Base-by-base conservation (phyloP, 768 basidiomycete species). In the Leccinum ochraceum region DNA sequence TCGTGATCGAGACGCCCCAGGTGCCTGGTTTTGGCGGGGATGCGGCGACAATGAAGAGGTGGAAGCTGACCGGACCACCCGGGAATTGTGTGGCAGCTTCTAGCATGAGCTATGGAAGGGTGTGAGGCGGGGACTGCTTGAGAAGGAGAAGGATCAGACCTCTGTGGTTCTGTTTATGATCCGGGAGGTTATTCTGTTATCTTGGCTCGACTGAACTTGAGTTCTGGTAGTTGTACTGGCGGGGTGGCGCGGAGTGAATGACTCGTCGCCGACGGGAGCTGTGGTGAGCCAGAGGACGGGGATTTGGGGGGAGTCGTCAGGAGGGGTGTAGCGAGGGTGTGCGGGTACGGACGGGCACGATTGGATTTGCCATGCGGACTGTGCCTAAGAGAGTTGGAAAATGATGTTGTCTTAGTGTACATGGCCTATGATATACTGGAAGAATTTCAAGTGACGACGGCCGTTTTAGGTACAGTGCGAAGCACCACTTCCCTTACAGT, bases 1-100 rank as follows among this genome's bases (percentile, higher is more conserved):
- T 73, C 66, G 67, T 69, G 50, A 59, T 57, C 39, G 67, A 63
- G 55, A 58, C 64, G 17, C 60, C 56, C 68, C 70, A 68, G 30
- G 65, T 65, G 67, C 59, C 76, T 24, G 75, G 75, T 4, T 70
- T 63, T 11, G 83, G 83, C 2, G 78, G 55, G 24, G 81, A 81
- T 46, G 80, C 82, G 28, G 84, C 84, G 13, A 86, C 77, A 58
- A 87, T 75, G 58, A 86, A 76, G 30, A 86, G 75, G 68, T 87
- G 84, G 4, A 79, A 75, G 49, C 75, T 76, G 54, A 76, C 70
- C 9, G 75, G 71, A 50, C 66, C 71, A 58, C 56, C 75, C 63
- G 61, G 71, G 58, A 71, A 74, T 53, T 69, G 69, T 2, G 62
- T 60, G 30, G 76, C 73, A 6, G 68, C 65, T 26, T 26, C 24